A percentile compares a stretch with the other conserved stretches of the same genome.
phyloP scores from a whole-genome alignment of 768 basidiomycete species.

The Grammothele lineata region DNA sequence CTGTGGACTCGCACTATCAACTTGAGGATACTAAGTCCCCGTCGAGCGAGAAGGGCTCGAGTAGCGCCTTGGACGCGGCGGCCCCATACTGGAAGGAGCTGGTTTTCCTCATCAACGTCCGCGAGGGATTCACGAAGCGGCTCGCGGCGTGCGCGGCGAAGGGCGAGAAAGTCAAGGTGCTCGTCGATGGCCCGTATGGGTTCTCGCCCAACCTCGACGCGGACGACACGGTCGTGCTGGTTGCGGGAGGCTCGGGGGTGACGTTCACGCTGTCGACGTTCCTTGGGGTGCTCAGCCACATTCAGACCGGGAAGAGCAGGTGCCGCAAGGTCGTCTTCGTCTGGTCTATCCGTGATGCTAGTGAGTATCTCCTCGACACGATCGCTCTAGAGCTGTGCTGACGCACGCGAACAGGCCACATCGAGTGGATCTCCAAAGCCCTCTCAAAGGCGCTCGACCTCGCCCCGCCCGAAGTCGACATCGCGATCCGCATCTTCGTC shows the following conservation, averaged over 20 bases:
- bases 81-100: constrained; percentile 35
- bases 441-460: constrained; percentile 30
- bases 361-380: constrained; percentile 20
- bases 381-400: neutral
- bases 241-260: constrained; percentile 50
- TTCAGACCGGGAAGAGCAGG: constrained; percentile 19
- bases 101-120: constrained; percentile 54
- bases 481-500: constrained; percentile 39
- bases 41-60: constrained; percentile 9
- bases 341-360: constrained; percentile 38
- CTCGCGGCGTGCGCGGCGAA: constrained; percentile 32
- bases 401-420: constrained; percentile 25
- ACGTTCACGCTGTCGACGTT: constrained; percentile 44
- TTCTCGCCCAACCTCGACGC: constrained; percentile 34
- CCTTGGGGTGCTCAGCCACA: constrained; percentile 36
- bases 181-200: constrained; percentile 62
- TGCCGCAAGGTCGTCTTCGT: constrained; percentile 36
- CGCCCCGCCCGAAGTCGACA: constrained; percentile 26
- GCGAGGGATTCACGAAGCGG: constrained; percentile 55
- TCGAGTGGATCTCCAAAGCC: constrained; percentile 42
- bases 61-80: neutral
- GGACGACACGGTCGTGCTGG: constrained; percentile 44
- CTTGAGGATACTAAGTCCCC: constrained; percentile 1
- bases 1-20: constrained; percentile 10
- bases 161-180: constrained; percentile 35